Base-by-base conservation (phyloP, 73 alveolate genomes). In the Paramecium octaurelia region DNA sequence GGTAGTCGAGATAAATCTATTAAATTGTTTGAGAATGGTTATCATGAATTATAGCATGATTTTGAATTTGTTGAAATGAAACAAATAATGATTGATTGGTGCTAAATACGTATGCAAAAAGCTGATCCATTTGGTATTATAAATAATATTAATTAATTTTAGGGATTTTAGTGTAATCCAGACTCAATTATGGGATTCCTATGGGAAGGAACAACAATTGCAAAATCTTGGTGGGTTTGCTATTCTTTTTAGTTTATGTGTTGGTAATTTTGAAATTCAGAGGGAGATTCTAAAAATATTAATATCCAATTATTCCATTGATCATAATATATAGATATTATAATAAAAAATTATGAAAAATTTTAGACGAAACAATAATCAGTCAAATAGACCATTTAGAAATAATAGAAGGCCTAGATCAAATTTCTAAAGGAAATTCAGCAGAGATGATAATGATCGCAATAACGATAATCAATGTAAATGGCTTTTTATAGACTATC, bases 41-140 rank as follows among this genome's bases (percentile, higher is more conserved):
- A 89, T 46, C 94, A 89, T 71, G 71, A 89, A 70, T 46, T 89
- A 27, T 71, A 89, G 31, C 94, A 89, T 44, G 94, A 89, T 59
- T 14, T 27, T 44, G 86, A 89, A 70, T 77, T 89, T 31, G 70
- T 40, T 14, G 94, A 89, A 89, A 24, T 89, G 38, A 46, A 89
- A 50, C 16, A 89, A 18, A 23, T 89, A 40, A 89, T 89, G 43
- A 11, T 20, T 42, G 88, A 87, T n/a, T 87, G 93, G 93, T 64
- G 84, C 12, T 31, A 2, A 8, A 38, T 29, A 38, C n/a, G 59
- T 31, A 34, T 75, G 20, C n/a, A 38, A 75, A 75, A 75, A 14
- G 58, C 88, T 29, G 57, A 75, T 1, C 58, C 88, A 9, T 75
- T 75, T 38, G 88, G 88, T 38, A 64, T 64, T 2, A 64, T 27